Evolutionary conservation across 441 rosid species (phyloP).

Genomic region (Cnidoscolus chayamansa): DNA sequence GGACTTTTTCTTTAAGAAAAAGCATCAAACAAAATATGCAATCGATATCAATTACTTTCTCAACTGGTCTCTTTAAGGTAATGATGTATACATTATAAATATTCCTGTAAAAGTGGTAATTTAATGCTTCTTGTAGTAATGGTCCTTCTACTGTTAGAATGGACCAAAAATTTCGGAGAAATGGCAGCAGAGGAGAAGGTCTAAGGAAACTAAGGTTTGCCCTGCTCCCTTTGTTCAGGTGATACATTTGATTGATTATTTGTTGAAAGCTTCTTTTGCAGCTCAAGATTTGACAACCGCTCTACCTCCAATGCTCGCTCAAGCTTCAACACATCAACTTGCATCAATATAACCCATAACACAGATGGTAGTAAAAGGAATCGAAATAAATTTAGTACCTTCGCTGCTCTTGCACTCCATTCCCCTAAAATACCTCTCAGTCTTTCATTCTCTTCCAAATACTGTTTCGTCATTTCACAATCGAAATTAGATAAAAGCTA

Average conservation of each 20-base stretch:
- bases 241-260: conserved; percentile 32
- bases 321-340: conserved; percentile 41
- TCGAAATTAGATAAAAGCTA: background rate
- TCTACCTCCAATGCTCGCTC: conserved; percentile 83
- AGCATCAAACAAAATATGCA: background rate
- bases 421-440: conserved; percentile 87
- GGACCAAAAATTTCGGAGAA: background rate
- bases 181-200: background rate
- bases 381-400: conserved; percentile 41
- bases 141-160: too few relatives aligned
- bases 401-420: conserved; percentile 92
- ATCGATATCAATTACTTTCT: background rate
- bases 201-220: background rate
- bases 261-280: conserved; percentile 56
- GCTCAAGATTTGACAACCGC: conserved; percentile 58
- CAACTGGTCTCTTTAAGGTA: background rate
- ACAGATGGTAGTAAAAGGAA: background rate
- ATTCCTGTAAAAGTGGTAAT: background rate
- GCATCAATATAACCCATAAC: background rate
- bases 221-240: conserved; percentile 30
- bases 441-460: conserved; percentile 90
- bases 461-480: conserved; percentile 42
- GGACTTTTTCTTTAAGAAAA: background rate
- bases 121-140: conserved; percentile 2
- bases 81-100: conserved; percentile 7